phyloP scores from a whole-genome alignment of 2,329 filamentous ascomycete species.

The Paraphaeosphaeria minitans region DNA sequence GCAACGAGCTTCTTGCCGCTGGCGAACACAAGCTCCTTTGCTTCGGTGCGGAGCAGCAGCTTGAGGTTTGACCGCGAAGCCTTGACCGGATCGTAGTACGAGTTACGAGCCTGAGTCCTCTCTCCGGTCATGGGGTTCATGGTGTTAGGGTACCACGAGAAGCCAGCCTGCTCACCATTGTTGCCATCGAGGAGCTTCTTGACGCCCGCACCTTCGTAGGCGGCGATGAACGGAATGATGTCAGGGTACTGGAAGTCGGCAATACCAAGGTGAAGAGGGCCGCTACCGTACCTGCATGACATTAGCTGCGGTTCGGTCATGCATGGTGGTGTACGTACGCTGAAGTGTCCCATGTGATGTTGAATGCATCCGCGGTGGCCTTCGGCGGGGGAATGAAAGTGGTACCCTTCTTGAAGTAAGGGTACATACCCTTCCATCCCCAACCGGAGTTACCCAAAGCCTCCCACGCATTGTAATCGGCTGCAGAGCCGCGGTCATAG shows the following conservation, averaged over 20 bases:
- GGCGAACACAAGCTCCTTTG: conserved; percentile 29
- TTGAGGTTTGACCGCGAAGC: conserved; percentile 37
- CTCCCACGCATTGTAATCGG: conserved; percentile 60
- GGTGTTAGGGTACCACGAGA: conserved; percentile 45
- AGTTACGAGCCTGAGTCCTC: conserved; percentile 37
- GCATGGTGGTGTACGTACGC: conserved; percentile 19
- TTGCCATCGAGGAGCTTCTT: conserved; percentile 28
- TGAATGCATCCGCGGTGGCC: conserved; percentile 17
- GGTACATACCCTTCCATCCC: conserved; percentile 58
- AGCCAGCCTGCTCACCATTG: conserved; percentile 36
- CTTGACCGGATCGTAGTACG: conserved; percentile 36
- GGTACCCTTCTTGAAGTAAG: conserved; percentile 39
- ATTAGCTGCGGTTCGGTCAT: neutral
- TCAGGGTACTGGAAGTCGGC: conserved; percentile 37
- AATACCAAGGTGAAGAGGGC: conserved; percentile 34
- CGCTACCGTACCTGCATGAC: conserved; percentile 28
- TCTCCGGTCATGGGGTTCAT: conserved; percentile 40
- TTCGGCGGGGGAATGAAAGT: conserved; percentile 10
- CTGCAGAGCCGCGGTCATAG: conserved; percentile 42
- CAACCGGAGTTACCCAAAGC: conserved; percentile 64
- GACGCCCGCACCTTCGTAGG: conserved; percentile 29
- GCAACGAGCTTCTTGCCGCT: conserved; percentile 25
- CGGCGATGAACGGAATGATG: conserved; percentile 28
- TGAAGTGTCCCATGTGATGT: conserved; percentile 31
- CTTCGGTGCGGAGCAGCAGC: conserved; percentile 26